Conservation (phyloP, 1,139 yeast genomes). For the Yamadazyma aaseri region DNA sequence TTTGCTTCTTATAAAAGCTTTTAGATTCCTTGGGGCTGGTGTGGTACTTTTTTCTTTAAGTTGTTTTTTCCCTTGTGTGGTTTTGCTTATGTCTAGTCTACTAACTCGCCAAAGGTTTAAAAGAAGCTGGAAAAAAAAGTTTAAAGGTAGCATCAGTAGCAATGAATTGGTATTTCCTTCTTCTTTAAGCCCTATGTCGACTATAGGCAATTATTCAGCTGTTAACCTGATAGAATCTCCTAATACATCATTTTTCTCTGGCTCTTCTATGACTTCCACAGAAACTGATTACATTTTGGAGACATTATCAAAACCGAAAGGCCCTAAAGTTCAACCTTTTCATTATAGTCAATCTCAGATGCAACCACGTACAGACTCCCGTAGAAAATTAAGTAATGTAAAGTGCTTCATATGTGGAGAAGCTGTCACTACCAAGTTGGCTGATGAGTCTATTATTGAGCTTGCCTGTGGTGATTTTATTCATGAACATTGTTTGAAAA, state of each 20-base stretch:
- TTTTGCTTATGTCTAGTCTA: no score
- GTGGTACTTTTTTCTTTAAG: no score
- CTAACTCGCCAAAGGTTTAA: constrained; percentile 6
- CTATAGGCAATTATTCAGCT: not conserved
- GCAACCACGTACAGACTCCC: constrained; percentile 4
- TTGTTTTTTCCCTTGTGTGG: no score
- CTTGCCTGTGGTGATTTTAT: constrained; percentile 39
- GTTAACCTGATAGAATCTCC: no score
- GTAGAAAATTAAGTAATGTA: constrained; percentile 6
- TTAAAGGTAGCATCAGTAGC: constrained; percentile 1
- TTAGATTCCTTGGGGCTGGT: no score
- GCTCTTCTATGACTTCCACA: constrained; percentile 7
- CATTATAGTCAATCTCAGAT: constrained; percentile 17
- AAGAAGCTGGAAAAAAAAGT: constrained; percentile 10
- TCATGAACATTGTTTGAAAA: constrained; percentile 37
- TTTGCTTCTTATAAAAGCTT: no score
- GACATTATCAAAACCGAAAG: constrained; percentile 12
- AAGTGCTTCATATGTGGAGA: constrained; percentile 41
- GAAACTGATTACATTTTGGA: constrained; percentile 2
- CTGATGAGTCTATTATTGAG: constrained; percentile 31
- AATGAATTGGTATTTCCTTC: constrained; percentile 10
- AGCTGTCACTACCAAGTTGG: constrained; percentile 29
- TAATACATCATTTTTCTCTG: constrained; percentile 5
- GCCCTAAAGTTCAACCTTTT: constrained; percentile 30
- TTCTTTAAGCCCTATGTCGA: constrained; percentile 14